These are phyloP conservation scores for Sabuloglossum arenarium DNA, from an alignment of 495 filamentous ascomycete species.

Conservation along the genomic window DNA sequence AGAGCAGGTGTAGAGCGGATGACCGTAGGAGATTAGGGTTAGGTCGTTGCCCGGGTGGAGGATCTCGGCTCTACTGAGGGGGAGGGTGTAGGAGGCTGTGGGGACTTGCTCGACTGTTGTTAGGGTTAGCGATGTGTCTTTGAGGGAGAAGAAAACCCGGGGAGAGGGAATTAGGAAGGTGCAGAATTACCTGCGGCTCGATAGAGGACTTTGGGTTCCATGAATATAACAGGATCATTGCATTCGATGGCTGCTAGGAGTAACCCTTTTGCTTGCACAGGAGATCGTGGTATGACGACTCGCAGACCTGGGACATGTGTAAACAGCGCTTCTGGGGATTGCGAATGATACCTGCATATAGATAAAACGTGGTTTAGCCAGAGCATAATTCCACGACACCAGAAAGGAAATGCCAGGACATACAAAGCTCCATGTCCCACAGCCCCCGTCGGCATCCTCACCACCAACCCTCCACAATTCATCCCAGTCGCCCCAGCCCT, in stretches of 20 bases:
- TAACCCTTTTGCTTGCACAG: slow-evolving; percentile 80
- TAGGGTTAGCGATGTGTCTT: neutral
- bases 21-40: slow-evolving; percentile 80
- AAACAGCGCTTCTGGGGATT: slow-evolving; percentile 84
- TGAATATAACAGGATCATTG: slow-evolving; percentile 83
- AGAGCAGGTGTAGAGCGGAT: slow-evolving; percentile 74
- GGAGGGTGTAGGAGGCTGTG: slow-evolving; percentile 57
- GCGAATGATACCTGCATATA: slow-evolving; percentile 66
- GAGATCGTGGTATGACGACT: slow-evolving; percentile 79
- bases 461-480: slow-evolving; percentile 57
- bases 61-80: slow-evolving; percentile 74
- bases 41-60: slow-evolving; percentile 67
- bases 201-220: slow-evolving; percentile 94
- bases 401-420: slow-evolving; percentile 6
- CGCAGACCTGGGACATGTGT: slow-evolving; percentile 77
- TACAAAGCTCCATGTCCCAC: slow-evolving; percentile 91
- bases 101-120: slow-evolving; percentile 69
- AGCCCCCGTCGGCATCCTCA: slow-evolving; percentile 84
- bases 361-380: slow-evolving; percentile 7
- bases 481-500: slow-evolving; percentile 52
- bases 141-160: too few relatives aligned
- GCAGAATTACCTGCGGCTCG: slow-evolving; percentile 37
- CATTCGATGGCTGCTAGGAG: slow-evolving; percentile 53
- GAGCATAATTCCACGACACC: neutral
- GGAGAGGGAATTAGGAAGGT: neutral